These are phyloP conservation scores for Saccharomyces paradoxus DNA, from an alignment of 805 yeast species.

Conservation along the genomic window DNA sequence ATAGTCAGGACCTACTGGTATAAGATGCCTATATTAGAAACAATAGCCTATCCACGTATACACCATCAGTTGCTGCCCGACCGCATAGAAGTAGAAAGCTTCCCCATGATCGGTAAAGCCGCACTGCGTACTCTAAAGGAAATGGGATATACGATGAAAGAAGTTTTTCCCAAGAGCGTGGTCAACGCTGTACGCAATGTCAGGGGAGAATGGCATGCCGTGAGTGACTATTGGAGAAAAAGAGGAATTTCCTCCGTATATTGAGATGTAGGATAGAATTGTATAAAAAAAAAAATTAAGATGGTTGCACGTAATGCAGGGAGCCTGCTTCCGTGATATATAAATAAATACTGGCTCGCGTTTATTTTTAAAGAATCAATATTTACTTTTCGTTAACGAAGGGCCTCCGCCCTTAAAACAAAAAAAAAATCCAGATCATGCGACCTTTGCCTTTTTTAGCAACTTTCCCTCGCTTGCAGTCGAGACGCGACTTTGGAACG, in stretches of 20 bases:
- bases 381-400: background rate
- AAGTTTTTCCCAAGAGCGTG: slow-evolving; percentile 42
- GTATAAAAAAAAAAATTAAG: background rate
- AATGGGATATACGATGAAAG: slow-evolving; percentile 44
- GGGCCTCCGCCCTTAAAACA: background rate
- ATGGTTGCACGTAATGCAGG: background rate
- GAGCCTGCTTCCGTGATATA: background rate
- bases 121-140: slow-evolving; percentile 30
- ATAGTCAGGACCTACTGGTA: slow-evolving; percentile 58
- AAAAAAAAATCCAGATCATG: background rate
- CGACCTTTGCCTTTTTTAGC: background rate
- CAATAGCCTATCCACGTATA: slow-evolving; percentile 70
- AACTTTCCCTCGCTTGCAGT: background rate
- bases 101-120: slow-evolving; percentile 36
- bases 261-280: background rate
- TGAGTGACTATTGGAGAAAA: slow-evolving; percentile 86
- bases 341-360: background rate
- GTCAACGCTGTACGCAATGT: slow-evolving; percentile 46
- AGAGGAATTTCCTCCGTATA: slow-evolving; percentile 40
- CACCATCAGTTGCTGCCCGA: slow-evolving; percentile 90
- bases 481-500: background rate
- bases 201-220: slow-evolving; percentile 53
- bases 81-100: slow-evolving; percentile 47
- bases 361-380: background rate
- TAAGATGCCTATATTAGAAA: slow-evolving; percentile 50